Base-by-base conservation (phyloP, 345 rosid genomes). In the Murraya paniculata region DNA sequence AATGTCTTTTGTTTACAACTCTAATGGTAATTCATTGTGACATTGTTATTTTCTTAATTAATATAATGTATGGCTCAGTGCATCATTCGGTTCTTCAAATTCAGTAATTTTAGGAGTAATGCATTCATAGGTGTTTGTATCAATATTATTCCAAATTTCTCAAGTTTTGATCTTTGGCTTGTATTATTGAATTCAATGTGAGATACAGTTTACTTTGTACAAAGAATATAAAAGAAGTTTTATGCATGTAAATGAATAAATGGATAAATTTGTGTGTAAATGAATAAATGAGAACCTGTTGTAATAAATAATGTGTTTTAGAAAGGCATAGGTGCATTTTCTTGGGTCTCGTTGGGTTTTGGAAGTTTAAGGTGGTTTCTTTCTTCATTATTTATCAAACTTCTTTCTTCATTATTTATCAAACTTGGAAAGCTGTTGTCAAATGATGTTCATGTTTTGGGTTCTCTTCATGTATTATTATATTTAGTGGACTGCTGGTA, bases 1-100 rank as follows among this genome's bases (percentile, higher is more conserved):
- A 28, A 84, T 90, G 81, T 72, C 64, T 70, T 68, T 28, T 75
- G 39, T 73, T 64, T 45, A 71, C 25, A 53, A 70, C 2, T 56
- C 36, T 56, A n/a, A 28, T 62, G 48, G 28, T 35, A 68, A 13
- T 57, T 59, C 59, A 27, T 19, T 72, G 38, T 35, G 21, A 77
- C 19, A 9, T 38, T 62, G 39, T 48, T 67, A 45, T 38, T 77
- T 58, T 65, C 10, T 61, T 35, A 24, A 14, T 30, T 48, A 9
- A 24, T 71, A 48, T 48, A 22, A 25, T 60, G 6, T 41, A 22
- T 27, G 2, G 19, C 39, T 71, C 5, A 18, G n/a, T 48, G 57
- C 22, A 71, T n/a, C 55, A 53, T 71, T 19, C 7, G 21, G 64
- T 74, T 64, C 25, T 39, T 25, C 39, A 39, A 59, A 4, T 25